Base-by-base conservation (phyloP, 1,139 yeast genomes). In the Meyerozyma elateridarum region DNA sequence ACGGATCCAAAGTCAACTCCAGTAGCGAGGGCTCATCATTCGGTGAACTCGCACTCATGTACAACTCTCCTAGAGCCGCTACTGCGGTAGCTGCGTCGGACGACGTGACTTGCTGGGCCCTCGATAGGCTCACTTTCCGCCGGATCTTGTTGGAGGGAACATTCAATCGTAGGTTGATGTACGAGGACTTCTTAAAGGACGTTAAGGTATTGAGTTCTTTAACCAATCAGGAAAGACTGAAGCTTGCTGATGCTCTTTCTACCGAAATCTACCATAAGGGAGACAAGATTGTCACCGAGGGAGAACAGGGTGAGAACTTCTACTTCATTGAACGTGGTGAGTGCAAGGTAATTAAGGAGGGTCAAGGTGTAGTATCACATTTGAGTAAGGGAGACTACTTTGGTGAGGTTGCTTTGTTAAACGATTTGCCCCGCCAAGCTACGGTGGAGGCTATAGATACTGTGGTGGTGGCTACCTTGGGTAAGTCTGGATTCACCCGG, bases 31-130 rank as follows among this genome's bases (percentile, higher is more conserved):
- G 97, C 4, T 78, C 95, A 5, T 82, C 94, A 28, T 91, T 91
- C 61, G 98, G 98, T 50, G 98, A 91, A 59, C 73, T 91, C 51
- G 98, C 98, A 2, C 73, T 91, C 49, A 88, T 91, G 96, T 91
- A 91, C 65, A 91, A 91, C 59, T 80, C 96, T 14, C 97, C 97
- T 39, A 78, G 98, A 60, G 98, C 97, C 5, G 98, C 97, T 12
- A 88, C 97, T 1, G 97, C 87, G 2, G 52, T 72, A 14, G 95
- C 96, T 7, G 71, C 77, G 20, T 64, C 79, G 7, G 83, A 78
- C 43, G 75, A 74, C 20, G 72, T 89, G 33, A 59, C 64, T 8
- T 64, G 70, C 44, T 91, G 96, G 96, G 94, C 95, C 2, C 72
- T 91, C 48, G 98, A 91, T 60, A 78, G 98, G 52, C 67, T 84